phyloP scores from a whole-genome alignment of 176 grass and related monocot species.

The Oryza meyeriana region DNA sequence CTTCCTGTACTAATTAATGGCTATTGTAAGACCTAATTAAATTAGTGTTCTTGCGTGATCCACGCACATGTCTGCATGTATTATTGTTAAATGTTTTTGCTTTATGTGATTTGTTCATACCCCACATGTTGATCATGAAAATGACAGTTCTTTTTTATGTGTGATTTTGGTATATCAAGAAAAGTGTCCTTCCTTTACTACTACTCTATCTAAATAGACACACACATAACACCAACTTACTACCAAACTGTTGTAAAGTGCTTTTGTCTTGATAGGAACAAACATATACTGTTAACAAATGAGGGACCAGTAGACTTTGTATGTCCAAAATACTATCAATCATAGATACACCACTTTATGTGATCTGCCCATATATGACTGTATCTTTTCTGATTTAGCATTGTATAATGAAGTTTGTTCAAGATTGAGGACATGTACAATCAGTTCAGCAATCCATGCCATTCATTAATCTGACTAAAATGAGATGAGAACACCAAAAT shows the following conservation, averaged over 20 bases:
- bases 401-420: not conserved
- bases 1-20: not conserved
- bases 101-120: not conserved
- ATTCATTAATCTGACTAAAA: not conserved
- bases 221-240: slow-evolving; percentile 36
- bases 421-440: not conserved
- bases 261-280: slow-evolving; percentile 44
- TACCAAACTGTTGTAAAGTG: slow-evolving; percentile 45
- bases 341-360: slow-evolving; percentile 18
- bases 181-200: slow-evolving; percentile 39
- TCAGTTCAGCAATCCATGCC: not conserved
- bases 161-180: slow-evolving; percentile 29
- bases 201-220: slow-evolving; percentile 38
- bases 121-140: slow-evolving; percentile 36
- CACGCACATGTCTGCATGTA: not conserved
- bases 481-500: not conserved
- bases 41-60: not conserved
- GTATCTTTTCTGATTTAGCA: not conserved
- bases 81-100: not conserved
- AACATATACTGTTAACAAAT: slow-evolving; percentile 25
- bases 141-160: not conserved
- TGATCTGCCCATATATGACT: not conserved
- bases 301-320: slow-evolving; percentile 22
- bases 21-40: not conserved
- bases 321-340: slow-evolving; percentile 15